Evolutionary conservation across 495 filamentous ascomycete genomes (phyloP).

Genomic region (Penicillium paradoxum): DNA sequence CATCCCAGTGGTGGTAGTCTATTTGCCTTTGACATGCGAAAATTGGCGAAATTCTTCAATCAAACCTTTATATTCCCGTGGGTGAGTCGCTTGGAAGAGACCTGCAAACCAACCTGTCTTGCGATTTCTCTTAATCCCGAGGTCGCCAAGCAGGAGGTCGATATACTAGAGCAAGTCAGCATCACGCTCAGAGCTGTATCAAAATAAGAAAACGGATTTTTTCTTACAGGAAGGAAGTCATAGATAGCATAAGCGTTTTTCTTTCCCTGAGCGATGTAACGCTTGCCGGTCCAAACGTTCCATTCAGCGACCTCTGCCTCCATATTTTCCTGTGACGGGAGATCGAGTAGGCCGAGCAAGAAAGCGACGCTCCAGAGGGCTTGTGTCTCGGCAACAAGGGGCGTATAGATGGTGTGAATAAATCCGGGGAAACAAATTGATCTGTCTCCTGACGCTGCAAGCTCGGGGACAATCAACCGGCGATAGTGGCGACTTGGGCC

Average conservation of each 20-base stretch:
- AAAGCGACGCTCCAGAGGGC: conserved; percentile 58
- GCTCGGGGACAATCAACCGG: conserved; percentile 44
- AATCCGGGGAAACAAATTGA: conserved; percentile 55
- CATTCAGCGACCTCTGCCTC: conserved; percentile 28
- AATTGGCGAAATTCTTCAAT: neutral
- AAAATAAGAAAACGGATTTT: no score
- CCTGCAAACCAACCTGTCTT: neutral
- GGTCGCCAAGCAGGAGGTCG: neutral
- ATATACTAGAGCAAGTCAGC: neutral
- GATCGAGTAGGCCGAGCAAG: conserved; percentile 27
- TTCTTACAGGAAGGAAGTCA: conserved; percentile 14
- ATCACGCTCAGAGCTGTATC: no score
- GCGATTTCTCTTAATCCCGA: neutral
- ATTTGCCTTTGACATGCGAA: no score
- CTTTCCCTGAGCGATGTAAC: conserved; percentile 27
- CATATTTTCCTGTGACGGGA: conserved; percentile 23
- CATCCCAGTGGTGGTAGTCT: no score
- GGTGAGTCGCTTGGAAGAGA: neutral
- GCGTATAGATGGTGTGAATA: conserved; percentile 48
- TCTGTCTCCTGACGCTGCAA: conserved; percentile 39
- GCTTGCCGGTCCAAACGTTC: conserved; percentile 36
- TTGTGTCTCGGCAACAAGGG: conserved; percentile 51
- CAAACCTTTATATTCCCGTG: neutral
- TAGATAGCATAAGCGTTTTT: conserved; percentile 25
- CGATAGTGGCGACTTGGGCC: conserved; percentile 43